Conservation (phyloP, 2,329 filamentous ascomycete genomes). For the Trichoderma sp. region DNA sequence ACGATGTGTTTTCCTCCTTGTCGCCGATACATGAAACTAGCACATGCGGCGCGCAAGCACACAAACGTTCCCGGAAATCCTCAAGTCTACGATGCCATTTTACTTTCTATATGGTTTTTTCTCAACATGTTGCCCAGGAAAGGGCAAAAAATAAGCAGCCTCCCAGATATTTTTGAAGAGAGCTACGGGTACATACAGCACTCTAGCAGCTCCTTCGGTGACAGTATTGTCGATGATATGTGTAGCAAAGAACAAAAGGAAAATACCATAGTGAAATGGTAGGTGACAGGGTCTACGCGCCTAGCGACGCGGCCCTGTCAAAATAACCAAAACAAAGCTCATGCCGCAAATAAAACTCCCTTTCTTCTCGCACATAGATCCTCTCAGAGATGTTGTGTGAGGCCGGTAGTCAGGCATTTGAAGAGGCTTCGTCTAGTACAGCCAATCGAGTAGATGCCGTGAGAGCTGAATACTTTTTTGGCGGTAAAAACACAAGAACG, state of each 20-base stretch:
- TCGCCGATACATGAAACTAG: background rate
- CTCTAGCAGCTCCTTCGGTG: background rate
- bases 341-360: background rate
- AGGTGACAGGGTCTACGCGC: background rate
- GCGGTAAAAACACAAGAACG: background rate
- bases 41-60: constrained; percentile 15
- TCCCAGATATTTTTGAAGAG: background rate
- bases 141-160: background rate
- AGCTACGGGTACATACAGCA: background rate
- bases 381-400: background rate
- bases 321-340: background rate
- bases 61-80: background rate
- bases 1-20: background rate
- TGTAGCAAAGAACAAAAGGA: constrained; percentile 2
- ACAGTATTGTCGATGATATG: background rate
- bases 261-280: background rate
- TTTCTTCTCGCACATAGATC: background rate
- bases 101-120: constrained; percentile 23
- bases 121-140: background rate
- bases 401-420: background rate
- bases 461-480: background rate
- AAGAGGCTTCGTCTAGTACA: background rate
- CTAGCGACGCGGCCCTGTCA: background rate
- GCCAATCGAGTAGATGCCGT: background rate
- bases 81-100: constrained; percentile 25